Evolutionary conservation across 1,284 basidiomycete species (phyloP).

Genomic region (Moesziomyces globuligerus): DNA sequence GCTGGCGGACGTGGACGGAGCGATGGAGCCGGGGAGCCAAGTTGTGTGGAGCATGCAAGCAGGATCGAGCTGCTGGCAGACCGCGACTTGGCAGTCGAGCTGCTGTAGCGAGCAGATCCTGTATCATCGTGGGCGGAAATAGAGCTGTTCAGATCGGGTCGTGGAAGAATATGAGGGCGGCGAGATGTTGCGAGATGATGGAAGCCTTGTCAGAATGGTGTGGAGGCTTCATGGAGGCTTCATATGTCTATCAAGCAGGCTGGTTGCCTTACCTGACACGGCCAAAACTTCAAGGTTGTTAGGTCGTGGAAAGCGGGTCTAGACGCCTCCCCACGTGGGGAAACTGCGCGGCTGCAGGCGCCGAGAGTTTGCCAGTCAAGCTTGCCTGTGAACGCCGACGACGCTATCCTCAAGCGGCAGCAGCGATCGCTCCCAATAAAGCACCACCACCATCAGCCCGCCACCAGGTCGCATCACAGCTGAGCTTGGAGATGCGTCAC

Average conservation of each 20-base stretch:
- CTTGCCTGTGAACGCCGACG: not conserved
- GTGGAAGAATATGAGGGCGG: not conserved
- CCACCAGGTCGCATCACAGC: not conserved
- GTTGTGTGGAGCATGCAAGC: not conserved
- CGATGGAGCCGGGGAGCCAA: not conserved
- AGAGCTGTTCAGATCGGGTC: too few relatives aligned
- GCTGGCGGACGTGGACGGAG: too few relatives aligned
- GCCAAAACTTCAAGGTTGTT: not conserved
- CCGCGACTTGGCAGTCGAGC: not conserved
- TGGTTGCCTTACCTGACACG: not conserved
- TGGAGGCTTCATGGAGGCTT: not conserved
- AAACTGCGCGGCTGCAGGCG: not conserved
- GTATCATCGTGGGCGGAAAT: constrained; percentile 11
- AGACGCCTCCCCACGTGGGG: not conserved
- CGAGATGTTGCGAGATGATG: not conserved
- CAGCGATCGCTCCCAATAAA: too few relatives aligned
- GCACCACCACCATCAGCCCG: not conserved
- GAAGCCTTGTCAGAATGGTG: not conserved
- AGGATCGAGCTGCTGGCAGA: not conserved
- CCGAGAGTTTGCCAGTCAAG: not conserved
- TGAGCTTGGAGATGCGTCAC: constrained; percentile 17
- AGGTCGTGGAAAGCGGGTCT: too few relatives aligned
- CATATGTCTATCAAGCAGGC: not conserved
- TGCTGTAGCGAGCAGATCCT: not conserved
- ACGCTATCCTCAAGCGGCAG: too few relatives aligned